Evolutionary conservation across 1,139 yeast genomes (phyloP).

Genomic region (Hansenula lynferdii): DNA sequence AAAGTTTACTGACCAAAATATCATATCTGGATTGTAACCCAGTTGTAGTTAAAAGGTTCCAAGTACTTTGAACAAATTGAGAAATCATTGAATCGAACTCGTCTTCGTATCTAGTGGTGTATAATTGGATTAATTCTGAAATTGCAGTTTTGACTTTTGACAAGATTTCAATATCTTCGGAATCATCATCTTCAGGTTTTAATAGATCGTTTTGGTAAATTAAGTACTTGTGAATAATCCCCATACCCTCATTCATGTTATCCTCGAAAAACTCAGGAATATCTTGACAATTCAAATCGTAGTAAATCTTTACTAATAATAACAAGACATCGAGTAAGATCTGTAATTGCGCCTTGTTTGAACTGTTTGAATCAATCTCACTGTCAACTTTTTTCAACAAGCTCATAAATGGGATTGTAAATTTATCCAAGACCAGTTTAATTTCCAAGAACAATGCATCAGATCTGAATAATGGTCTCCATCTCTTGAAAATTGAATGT

Average conservation of each 20-base stretch:
- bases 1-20: slow-evolving; percentile 75
- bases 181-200: slow-evolving; percentile 55
- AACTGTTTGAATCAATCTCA: slow-evolving; percentile 45
- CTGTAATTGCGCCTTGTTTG: slow-evolving; percentile 41
- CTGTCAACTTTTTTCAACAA: slow-evolving; percentile 64
- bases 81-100: slow-evolving; percentile 76
- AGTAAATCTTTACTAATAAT: slow-evolving; percentile 73
- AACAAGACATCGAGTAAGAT: slow-evolving; percentile 68
- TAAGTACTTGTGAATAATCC: slow-evolving; percentile 75
- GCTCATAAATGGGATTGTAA: slow-evolving; percentile 74
- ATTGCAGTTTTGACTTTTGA: slow-evolving; percentile 79
- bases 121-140: slow-evolving; percentile 79
- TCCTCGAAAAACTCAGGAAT: slow-evolving; percentile 98
- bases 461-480: slow-evolving; percentile 93
- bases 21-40: slow-evolving; percentile 79
- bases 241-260: slow-evolving; percentile 73
- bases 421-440: slow-evolving; percentile 77
- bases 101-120: slow-evolving; percentile 89
- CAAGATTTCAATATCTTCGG: slow-evolving; percentile 67
- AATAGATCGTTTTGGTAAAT: slow-evolving; percentile 51
- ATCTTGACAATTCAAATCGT: slow-evolving; percentile 95
- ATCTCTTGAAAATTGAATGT: slow-evolving; percentile 91
- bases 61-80: slow-evolving; percentile 74
- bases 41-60: slow-evolving; percentile 68
- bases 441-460: slow-evolving; percentile 89